These are phyloP conservation scores for Inga leiocalycina DNA, from an alignment of 306 rosid species.

Conservation along the genomic window DNA sequence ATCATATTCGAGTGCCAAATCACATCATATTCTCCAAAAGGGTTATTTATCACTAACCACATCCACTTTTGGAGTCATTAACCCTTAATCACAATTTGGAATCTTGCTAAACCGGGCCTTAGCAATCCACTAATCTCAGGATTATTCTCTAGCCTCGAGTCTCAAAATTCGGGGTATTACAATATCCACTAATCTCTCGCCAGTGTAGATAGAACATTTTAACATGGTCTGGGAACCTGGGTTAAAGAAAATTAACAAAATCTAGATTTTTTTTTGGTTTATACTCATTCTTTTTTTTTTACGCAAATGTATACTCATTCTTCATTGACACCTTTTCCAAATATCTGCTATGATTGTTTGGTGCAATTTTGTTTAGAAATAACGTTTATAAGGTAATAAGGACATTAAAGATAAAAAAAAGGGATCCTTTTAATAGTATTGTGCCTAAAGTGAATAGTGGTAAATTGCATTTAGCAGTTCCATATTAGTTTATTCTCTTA, in stretches of 20 bases:
- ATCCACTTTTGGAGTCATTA: too few species aligned
- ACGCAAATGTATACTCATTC: slow-evolving; percentile 13
- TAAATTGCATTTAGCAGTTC: slow-evolving; percentile 22
- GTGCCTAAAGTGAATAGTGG: neutral
- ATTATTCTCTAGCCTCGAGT: too few species aligned
- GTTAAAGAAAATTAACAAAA: slow-evolving; percentile 1
- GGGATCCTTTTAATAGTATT: neutral
- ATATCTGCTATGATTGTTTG: slow-evolving; percentile 27
- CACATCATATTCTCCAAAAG: too few species aligned
- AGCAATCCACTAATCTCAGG: too few species aligned
- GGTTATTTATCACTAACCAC: too few species aligned
- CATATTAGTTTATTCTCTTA: slow-evolving; percentile 7
- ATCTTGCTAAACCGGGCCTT: too few species aligned
- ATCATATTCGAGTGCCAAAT: too few species aligned
- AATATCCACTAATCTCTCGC: slow-evolving; percentile 11
- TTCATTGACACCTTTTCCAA: slow-evolving; percentile 19
- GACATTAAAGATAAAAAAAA: neutral
- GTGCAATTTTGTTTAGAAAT: slow-evolving; percentile 8
- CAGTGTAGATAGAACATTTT: neutral
- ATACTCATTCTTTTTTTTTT: slow-evolving; percentile 12
- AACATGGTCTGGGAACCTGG: neutral
- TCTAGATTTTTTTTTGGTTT: neutral
- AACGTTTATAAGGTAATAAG: neutral
- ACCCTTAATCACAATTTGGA: too few species aligned
- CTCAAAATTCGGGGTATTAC: too few species aligned